phyloP scores from a whole-genome alignment of 768 basidiomycete species.

The Trametes coccinea region DNA sequence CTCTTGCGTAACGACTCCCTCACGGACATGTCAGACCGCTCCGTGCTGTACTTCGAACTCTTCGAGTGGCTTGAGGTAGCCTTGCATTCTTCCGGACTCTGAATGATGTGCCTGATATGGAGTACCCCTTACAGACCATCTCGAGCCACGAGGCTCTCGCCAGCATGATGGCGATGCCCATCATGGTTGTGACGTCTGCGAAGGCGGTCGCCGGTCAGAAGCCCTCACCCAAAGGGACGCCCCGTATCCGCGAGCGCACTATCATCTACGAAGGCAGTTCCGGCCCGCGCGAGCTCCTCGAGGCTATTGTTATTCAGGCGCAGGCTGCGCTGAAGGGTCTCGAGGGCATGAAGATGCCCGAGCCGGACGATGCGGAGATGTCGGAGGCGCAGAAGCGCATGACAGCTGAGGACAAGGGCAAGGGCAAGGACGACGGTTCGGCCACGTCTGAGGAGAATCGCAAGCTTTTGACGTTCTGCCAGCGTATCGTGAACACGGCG shows the following conservation, averaged over 20 bases:
- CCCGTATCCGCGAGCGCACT: conserved; percentile 72
- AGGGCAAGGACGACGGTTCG: conserved; percentile 55
- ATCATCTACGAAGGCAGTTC: conserved; percentile 90
- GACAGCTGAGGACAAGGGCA: conserved; percentile 66
- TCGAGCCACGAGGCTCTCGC: conserved; percentile 91
- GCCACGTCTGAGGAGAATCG: conserved; percentile 69
- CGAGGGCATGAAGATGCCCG: conserved; percentile 57
- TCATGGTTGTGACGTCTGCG: conserved; percentile 78
- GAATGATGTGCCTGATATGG: background rate
- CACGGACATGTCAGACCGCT: conserved; percentile 91
- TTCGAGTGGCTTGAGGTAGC: conserved; percentile 89
- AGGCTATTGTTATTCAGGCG: conserved; percentile 90
- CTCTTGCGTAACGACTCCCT: conserved; percentile 90
- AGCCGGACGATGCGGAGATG: conserved; percentile 55
- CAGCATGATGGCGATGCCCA: conserved; percentile 97
- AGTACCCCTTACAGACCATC: conserved; percentile 62
- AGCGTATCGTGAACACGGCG: conserved; percentile 80
- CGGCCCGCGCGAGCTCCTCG: conserved; percentile 87
- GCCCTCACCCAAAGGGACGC: conserved; percentile 41
- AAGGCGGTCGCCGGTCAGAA: conserved; percentile 65
- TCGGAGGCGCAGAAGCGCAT: conserved; percentile 91
- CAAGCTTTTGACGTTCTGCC: conserved; percentile 79
- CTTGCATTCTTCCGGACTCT: conserved; percentile 3
- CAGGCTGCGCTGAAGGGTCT: conserved; percentile 89
- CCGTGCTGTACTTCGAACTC: conserved; percentile 81